phyloP scores from a whole-genome alignment of 192 early-diverging fungal genomes.

The Gamsiella multidivaricata region DNA sequence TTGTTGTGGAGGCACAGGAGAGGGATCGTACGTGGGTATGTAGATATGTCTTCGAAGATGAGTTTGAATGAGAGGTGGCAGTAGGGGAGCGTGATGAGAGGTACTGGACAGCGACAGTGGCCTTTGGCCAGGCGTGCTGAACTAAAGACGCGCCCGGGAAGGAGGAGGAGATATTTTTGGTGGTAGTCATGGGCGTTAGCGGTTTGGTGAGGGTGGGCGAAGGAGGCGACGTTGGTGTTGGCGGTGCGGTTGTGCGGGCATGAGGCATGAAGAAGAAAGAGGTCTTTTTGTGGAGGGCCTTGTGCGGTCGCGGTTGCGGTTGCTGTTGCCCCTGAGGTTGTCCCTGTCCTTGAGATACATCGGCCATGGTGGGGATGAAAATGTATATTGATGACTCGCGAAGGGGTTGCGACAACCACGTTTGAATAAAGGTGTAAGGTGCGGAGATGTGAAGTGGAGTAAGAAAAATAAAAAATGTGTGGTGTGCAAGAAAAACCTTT shows the following conservation, averaged over 20 bases:
- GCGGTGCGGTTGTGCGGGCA: conserved; percentile 1
- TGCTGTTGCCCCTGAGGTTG: background rate
- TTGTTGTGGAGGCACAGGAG: background rate
- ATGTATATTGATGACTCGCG: too few species aligned
- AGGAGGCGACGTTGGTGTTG: conserved; percentile 35
- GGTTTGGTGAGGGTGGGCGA: conserved; percentile 12
- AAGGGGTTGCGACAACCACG: background rate
- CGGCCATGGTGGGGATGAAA: conserved; percentile 14
- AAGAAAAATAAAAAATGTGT: too few species aligned
- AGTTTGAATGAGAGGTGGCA: background rate
- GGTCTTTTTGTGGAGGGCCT: conserved; percentile 6
- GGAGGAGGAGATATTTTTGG: conserved; percentile 5
- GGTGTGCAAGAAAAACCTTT: too few species aligned
- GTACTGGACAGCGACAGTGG: background rate
- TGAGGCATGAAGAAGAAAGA: conserved; percentile 25
- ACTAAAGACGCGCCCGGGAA: background rate
- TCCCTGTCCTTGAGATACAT: background rate
- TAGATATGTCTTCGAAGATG: too few species aligned
- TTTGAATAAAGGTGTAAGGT: background rate
- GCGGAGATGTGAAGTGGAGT: too few species aligned
- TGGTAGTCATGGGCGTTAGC: background rate
- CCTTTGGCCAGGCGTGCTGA: background rate
- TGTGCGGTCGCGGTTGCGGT: too few species aligned
- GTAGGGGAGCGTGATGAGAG: conserved; percentile 1
- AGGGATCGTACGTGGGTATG: background rate